Percentiles rank a stretch among this genome's conserved stretches.
phyloP scores from a whole-genome alignment of 176 grass and related monocot species.

The Poa pratensis region DNA sequence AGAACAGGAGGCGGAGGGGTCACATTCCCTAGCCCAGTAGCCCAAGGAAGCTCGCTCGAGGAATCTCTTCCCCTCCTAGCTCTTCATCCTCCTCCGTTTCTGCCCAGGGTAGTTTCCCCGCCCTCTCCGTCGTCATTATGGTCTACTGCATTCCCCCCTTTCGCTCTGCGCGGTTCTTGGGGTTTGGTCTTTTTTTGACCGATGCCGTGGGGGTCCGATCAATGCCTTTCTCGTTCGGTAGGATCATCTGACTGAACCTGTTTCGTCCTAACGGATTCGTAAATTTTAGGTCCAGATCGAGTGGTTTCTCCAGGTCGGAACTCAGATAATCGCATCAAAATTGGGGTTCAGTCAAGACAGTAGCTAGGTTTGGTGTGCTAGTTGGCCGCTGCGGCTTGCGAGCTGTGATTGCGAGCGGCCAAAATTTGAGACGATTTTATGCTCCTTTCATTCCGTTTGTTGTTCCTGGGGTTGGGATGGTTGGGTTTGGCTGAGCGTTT shows the following conservation, averaged over 20 bases:
- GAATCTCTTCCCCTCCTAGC: not conserved
- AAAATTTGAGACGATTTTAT: too few relatives aligned
- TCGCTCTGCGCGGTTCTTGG: not conserved
- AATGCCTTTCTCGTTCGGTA: not conserved
- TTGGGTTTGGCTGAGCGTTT: too few relatives aligned
- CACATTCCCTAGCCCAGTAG: not conserved
- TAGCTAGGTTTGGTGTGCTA: too few relatives aligned
- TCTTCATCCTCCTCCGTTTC: not conserved
- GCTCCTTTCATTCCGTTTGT: too few relatives aligned
- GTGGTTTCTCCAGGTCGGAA: not conserved
- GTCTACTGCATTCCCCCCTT: not conserved
- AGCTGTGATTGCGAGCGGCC: too few relatives aligned
- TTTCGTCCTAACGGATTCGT: not conserved
- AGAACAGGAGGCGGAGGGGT: not conserved
- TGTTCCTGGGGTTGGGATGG: too few relatives aligned
- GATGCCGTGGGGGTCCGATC: not conserved
- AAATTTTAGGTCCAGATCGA: conserved; percentile 1
- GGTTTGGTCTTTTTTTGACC: not conserved
- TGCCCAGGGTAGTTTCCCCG: not conserved
- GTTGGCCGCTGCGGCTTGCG: too few relatives aligned
- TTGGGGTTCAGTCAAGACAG: too few relatives aligned
- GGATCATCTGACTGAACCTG: not conserved
- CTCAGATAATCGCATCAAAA: not conserved
- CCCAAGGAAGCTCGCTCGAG: not conserved
- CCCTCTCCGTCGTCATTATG: not conserved